Evolutionary conservation across 2,329 filamentous ascomycete species (phyloP).

Genomic region (Botrytis pseudocinerea): DNA sequence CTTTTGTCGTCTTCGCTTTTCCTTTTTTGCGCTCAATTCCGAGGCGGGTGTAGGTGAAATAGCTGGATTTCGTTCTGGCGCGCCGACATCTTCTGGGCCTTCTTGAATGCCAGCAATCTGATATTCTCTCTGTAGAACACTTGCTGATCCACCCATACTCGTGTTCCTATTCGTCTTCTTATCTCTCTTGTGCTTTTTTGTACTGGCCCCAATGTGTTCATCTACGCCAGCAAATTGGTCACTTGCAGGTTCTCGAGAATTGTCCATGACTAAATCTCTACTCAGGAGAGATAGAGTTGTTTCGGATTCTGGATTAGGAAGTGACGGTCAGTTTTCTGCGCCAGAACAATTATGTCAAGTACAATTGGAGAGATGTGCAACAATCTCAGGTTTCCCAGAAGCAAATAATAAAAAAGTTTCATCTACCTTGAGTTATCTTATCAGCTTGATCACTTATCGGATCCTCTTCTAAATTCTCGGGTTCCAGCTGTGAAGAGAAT

Average conservation of each 20-base stretch:
- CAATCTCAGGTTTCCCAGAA: neutral
- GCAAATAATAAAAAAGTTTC: neutral
- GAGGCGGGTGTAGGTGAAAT: neutral
- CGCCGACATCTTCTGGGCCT: neutral
- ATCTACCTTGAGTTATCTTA: constrained; percentile 21
- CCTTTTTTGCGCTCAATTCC: neutral
- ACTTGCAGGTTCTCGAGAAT: neutral
- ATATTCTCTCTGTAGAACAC: constrained; percentile 16
- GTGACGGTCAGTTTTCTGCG: neutral
- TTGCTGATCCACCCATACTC: constrained; percentile 12
- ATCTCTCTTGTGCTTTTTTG: constrained; percentile 4
- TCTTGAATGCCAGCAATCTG: neutral
- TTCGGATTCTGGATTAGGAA: neutral
- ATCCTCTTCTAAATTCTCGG: neutral
- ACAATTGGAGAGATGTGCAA: neutral
- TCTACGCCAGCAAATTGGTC: neutral
- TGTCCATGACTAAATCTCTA: neutral
- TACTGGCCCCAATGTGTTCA: neutral
- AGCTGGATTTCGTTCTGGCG: neutral
- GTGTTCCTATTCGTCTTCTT: constrained; percentile 12
- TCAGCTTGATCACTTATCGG: neutral
- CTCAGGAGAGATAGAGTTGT: neutral
- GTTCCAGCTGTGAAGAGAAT: constrained; percentile 12
- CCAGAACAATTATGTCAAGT: neutral
- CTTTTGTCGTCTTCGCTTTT: neutral